Evolutionary conservation across 352 stramenopile species (phyloP).

Genomic region (Pilasporangium apinafurcum): DNA sequence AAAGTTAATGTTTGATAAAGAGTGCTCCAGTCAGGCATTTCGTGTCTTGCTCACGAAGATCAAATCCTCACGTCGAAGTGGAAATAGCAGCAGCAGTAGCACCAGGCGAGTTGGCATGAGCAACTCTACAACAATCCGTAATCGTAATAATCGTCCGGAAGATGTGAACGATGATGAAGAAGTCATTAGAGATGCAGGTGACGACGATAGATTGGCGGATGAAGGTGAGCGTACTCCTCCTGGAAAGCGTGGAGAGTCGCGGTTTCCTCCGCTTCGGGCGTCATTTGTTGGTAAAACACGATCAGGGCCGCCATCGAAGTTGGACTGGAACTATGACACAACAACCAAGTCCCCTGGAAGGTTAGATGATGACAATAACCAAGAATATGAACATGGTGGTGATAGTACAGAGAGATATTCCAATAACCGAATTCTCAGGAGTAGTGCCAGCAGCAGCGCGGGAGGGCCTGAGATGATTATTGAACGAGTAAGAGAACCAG

Average conservation of each 20-base stretch:
- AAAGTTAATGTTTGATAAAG: conserved; percentile 56
- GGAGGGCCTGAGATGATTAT: conserved; percentile 21
- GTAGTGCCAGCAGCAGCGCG: conserved; percentile 4
- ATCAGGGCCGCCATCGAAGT: too few species aligned
- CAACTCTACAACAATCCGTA: conserved; percentile 2
- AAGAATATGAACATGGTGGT: not conserved
- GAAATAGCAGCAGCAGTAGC: conserved; percentile 1
- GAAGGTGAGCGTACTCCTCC: conserved; percentile 1
- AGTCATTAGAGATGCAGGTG: not conserved
- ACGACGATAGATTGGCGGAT: not conserved
- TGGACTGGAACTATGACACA: conserved; percentile 30
- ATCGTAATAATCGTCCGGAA: too few species aligned
- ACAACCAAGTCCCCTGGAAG: conserved; percentile 4
- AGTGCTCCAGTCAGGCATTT: conserved; percentile 54
- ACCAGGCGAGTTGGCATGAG: not conserved
- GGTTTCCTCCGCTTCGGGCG: too few species aligned
- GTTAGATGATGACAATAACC: conserved; percentile 6
- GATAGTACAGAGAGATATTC: not conserved
- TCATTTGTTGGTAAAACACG: too few species aligned
- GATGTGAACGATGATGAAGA: conserved; percentile 11
- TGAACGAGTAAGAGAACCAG: conserved; percentile 17
- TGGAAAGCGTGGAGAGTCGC: too few species aligned
- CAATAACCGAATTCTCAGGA: not conserved
- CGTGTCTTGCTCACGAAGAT: conserved; percentile 50
- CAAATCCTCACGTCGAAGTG: conserved; percentile 29